Percentiles rank a stretch among this genome's conserved stretches.
These are phyloP conservation scores for Torulaspora quercuum DNA, from an alignment of 805 yeast species.

Conservation along the genomic window DNA sequence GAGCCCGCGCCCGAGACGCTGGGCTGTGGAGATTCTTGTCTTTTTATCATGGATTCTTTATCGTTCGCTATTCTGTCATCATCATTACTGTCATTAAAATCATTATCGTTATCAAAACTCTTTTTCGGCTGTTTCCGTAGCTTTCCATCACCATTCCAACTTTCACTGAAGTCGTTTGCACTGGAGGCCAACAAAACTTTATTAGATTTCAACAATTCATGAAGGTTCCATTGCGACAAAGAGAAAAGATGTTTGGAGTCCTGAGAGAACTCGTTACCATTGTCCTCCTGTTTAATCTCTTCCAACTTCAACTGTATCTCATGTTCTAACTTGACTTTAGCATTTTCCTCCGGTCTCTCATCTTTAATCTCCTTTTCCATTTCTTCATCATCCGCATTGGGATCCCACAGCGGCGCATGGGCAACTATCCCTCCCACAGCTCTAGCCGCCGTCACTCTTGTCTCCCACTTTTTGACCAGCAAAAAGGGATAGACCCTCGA, in stretches of 20 bases:
- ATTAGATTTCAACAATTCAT: slow-evolving; percentile 30
- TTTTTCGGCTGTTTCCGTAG: slow-evolving; percentile 15
- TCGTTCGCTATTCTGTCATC: slow-evolving; percentile 23
- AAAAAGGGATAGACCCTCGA: slow-evolving; percentile 90
- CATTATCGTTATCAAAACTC: slow-evolving; percentile 3
- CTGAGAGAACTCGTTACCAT: slow-evolving; percentile 23
- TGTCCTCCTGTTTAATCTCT: slow-evolving; percentile 24
- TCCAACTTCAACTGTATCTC: slow-evolving; percentile 34
- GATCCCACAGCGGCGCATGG: slow-evolving; percentile 80
- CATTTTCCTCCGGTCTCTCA: slow-evolving; percentile 22
- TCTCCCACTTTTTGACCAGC: slow-evolving; percentile 86
- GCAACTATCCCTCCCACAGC: slow-evolving; percentile 92
- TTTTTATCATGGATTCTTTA: slow-evolving; percentile 18
- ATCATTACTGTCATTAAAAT: slow-evolving; percentile 12
- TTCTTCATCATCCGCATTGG: slow-evolving; percentile 47
- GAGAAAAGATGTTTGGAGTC: slow-evolving; percentile 26
- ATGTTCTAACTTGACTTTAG: slow-evolving; percentile 36
- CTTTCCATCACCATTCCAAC: slow-evolving; percentile 9
- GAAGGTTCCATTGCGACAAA: slow-evolving; percentile 29
- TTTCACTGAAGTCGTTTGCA: slow-evolving; percentile 22
- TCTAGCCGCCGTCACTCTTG: slow-evolving; percentile 88
- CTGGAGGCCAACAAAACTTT: slow-evolving; percentile 31
- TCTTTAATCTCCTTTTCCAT: slow-evolving; percentile 19
- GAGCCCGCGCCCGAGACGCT: slow-evolving; percentile 20
- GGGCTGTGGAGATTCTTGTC: slow-evolving; percentile 20